A percentile compares a stretch with the other conserved stretches of the same genome.
Evolutionary conservation across 805 yeast genomes (phyloP).

Genomic region (Grigorovia yakushimaensis): DNA sequence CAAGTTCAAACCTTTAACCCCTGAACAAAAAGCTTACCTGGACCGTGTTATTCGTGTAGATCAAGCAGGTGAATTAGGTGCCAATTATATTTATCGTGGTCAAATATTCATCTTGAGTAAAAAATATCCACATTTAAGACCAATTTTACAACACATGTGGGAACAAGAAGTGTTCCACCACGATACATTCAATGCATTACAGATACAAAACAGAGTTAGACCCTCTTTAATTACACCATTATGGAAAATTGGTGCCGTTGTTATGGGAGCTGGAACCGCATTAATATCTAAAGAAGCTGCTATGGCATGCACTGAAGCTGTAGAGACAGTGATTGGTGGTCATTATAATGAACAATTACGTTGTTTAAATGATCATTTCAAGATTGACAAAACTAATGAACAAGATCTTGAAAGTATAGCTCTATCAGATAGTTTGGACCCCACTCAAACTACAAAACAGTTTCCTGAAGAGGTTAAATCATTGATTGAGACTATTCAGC

Average conservation of each 20-base stretch:
- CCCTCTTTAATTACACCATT: constrained; percentile 87
- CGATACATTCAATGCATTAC: constrained; percentile 70
- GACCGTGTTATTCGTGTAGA: constrained; percentile 81
- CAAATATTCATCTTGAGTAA: constrained; percentile 69
- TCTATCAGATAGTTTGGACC: constrained; percentile 21
- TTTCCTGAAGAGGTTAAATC: constrained; percentile 42
- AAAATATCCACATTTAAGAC: constrained; percentile 65
- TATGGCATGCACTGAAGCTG: constrained; percentile 99
- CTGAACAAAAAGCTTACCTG: constrained; percentile 59
- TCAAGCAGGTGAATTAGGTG: constrained; percentile 97
- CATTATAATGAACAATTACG: constrained; percentile 90
- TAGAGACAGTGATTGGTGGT: constrained; percentile 94
- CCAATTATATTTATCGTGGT: constrained; percentile 85
- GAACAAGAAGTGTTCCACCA: constrained; percentile 93
- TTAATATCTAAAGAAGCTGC: constrained; percentile 88
- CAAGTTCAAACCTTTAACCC: constrained; percentile 24
- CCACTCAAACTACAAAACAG: constrained; percentile 22
- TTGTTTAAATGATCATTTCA: constrained; percentile 57
- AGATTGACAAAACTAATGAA: constrained; percentile 8
- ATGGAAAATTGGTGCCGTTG: constrained; percentile 87
- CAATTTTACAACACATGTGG: constrained; percentile 91
- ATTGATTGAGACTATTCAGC: constrained; percentile 53
- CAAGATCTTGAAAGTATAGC: not conserved
- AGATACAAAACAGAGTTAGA: constrained; percentile 67
- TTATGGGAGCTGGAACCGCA: constrained; percentile 82